phyloP scores from a whole-genome alignment of 2,329 filamentous ascomycete species.

The Ramularia collo-cygni region DNA sequence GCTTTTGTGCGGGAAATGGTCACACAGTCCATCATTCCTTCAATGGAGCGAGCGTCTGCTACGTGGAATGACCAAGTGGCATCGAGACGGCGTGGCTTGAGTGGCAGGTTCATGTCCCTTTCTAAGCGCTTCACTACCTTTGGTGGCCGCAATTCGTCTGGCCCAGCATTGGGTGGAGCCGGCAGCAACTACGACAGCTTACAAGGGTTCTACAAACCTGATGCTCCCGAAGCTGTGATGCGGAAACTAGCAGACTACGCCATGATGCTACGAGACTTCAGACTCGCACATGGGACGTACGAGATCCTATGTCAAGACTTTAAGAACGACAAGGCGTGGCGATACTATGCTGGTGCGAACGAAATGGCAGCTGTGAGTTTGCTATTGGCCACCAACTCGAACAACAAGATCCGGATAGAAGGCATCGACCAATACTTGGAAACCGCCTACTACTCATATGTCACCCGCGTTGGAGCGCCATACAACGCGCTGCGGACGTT shows the following conservation, averaged over 20 bases:
- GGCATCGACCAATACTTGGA: slow-evolving; percentile 82
- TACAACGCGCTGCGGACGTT: slow-evolving; percentile 77
- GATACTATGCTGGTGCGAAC: slow-evolving; percentile 83
- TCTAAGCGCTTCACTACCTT: slow-evolving; percentile 87
- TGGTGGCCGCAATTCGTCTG: slow-evolving; percentile 56
- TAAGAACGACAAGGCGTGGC: slow-evolving; percentile 94
- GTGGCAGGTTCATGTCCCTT: slow-evolving; percentile 88
- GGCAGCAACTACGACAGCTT: slow-evolving; percentile 69
- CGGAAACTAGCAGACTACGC: slow-evolving; percentile 90
- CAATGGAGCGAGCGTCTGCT: slow-evolving; percentile 87
- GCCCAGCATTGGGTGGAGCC: slow-evolving; percentile 37
- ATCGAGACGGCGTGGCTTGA: slow-evolving; percentile 78
- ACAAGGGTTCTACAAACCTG: slow-evolving; percentile 75
- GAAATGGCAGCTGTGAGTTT: slow-evolving; percentile 90
- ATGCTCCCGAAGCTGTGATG: slow-evolving; percentile 82
- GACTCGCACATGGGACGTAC: slow-evolving; percentile 83
- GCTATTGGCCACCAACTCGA: slow-evolving; percentile 66
- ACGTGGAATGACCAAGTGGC: slow-evolving; percentile 97
- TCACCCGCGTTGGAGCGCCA: slow-evolving; percentile 71
- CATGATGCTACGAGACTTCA: slow-evolving; percentile 96
- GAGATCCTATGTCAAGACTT: slow-evolving; percentile 85
- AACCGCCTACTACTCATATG: slow-evolving; percentile 85
- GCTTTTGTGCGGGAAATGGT: slow-evolving; percentile 92
- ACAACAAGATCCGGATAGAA: slow-evolving; percentile 71
- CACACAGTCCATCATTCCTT: slow-evolving; percentile 86